Evolutionary conservation across 129 eudicot genomes (phyloP), one percentile per base, ranked within the genome.

Genomic region (Flaveria ramosissima): DNA sequence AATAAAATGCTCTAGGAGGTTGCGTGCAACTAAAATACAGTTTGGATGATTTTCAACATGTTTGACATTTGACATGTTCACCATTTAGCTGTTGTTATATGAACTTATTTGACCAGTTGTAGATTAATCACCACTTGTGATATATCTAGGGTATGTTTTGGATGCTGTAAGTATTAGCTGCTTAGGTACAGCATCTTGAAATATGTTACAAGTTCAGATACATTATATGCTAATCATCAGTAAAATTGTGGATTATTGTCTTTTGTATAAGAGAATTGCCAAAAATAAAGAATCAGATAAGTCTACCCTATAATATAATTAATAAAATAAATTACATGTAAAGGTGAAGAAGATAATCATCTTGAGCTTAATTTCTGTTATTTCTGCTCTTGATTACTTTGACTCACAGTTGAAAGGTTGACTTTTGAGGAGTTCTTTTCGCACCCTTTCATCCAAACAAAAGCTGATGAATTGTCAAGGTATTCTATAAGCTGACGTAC

Each of bases 341-440:
- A 45, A 7, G 68, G 42, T 27, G 9, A 61, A 62, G 42, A 27
- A 26, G 43, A 57, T 57, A 20, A 60, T 30, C 46, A 14, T 14
- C 30, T 24, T 9, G 27, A 1, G 12, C 57, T 7, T 47, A 36
- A 70, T 36, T 0, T 42, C 67, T 78, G 11, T 72, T 77, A n/a
- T 47, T 24, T 68, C 47, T 77, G 53, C 61, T 24, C 39, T 59
- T 17, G 20, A 42, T 45, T 66, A 55, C 42, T 66, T 45, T 80
- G 68, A 65, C 79, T 50, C 46, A 48, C 92, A 93, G 98, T 93
- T 78, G 98, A 90, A 73, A 86, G 98, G 56, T 80, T 93, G 81
- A 93, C 96, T 24, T 93, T 88, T 86, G 97, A 91, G 80, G 97
- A 91, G 72, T 91, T 91, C 84, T 91, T 91, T 65, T 84, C 86